Conservation (phyloP, 345 rosid species). For the Citrus maxima region DNA sequence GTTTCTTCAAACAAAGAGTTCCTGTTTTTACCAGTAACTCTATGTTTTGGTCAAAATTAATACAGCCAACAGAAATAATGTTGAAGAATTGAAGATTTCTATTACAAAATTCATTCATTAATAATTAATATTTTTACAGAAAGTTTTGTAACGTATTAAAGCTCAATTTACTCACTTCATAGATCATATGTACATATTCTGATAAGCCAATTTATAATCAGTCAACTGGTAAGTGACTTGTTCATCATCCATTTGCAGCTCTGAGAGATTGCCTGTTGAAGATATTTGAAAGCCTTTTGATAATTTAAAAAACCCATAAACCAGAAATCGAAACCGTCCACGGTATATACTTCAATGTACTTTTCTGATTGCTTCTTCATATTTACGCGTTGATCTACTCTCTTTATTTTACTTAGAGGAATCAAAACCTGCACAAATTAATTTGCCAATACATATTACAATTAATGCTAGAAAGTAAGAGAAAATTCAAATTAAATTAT, state of each 20-base stretch:
- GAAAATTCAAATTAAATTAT: background rate
- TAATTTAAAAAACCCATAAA: conserved; percentile 80
- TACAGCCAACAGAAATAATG: too few species aligned
- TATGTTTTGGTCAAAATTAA: too few species aligned
- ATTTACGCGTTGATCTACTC: conserved; percentile 50
- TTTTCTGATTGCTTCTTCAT: conserved; percentile 65
- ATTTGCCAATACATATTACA: background rate
- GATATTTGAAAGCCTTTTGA: conserved; percentile 59
- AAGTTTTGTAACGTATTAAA: background rate
- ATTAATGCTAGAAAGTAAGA: background rate
- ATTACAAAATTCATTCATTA: too few species aligned
- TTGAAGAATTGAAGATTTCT: too few species aligned
- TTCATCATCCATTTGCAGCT: background rate
- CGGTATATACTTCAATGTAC: conserved; percentile 67
- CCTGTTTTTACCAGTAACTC: too few species aligned
- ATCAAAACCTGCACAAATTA: conserved; percentile 40
- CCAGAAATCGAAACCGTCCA: conserved; percentile 82
- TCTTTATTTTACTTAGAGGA: conserved; percentile 53
- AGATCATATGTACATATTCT: background rate
- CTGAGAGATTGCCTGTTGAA: conserved; percentile 48
- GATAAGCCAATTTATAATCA: background rate
- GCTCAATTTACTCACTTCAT: too few species aligned
- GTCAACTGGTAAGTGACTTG: background rate
- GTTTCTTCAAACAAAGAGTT: too few species aligned
- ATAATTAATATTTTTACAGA: background rate